Percentiles rank a stretch among this genome's conserved stretches.
phyloP scores from a whole-genome alignment of 108 stramenopile species.

The Skeletonema marinoi region DNA sequence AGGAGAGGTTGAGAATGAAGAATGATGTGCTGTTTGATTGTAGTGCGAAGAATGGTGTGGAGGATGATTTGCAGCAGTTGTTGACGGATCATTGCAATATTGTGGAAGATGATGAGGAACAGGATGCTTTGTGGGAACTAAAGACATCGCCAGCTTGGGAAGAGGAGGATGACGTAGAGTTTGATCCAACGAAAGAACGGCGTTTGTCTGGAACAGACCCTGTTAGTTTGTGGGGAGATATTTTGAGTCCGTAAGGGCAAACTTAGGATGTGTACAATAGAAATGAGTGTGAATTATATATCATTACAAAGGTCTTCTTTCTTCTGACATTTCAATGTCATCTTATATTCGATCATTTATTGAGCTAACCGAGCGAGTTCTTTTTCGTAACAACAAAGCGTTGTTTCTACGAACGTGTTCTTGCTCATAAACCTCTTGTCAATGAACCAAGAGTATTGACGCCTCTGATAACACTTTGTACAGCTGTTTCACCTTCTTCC shows the following conservation, averaged over 20 bases:
- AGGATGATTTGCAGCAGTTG: constrained; percentile 8
- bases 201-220: constrained; percentile 22
- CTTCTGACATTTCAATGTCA: too few species aligned
- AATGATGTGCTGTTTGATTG: not conserved
- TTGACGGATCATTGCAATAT: constrained; percentile 1
- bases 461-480: too few species aligned
- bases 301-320: not conserved
- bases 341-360: too few species aligned
- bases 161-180: constrained; percentile 14
- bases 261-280: not conserved
- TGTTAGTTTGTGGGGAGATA: constrained; percentile 27
- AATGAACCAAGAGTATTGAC: too few species aligned
- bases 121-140: not conserved
- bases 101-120: not conserved
- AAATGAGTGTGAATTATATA: not conserved
- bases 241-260: not conserved
- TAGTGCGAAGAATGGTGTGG: not conserved
- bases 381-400: too few species aligned
- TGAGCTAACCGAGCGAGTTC: too few species aligned
- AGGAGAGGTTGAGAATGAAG: constrained; percentile 7
- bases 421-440: too few species aligned
- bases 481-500: too few species aligned
- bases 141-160: constrained; percentile 2
- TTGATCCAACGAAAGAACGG: constrained; percentile 23
- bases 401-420: too few species aligned